A percentile compares a stretch with the other conserved stretches of the same genome.
These are phyloP conservation scores for Camellia granthamiana DNA, from an alignment of 148 eudicot species.

Conservation along the genomic window DNA sequence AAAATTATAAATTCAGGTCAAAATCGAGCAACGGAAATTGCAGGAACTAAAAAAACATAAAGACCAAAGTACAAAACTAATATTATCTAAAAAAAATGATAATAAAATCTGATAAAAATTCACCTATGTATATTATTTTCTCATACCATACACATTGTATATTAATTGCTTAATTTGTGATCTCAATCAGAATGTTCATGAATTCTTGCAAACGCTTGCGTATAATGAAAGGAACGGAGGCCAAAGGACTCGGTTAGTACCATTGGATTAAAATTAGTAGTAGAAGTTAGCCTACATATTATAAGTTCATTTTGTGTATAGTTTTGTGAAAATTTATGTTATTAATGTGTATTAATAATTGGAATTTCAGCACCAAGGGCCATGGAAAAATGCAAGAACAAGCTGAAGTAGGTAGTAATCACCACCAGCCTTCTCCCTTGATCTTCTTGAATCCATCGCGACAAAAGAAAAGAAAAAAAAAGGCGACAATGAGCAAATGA, in stretches of 20 bases:
- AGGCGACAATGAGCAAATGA: slow-evolving; percentile 13
- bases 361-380: slow-evolving; percentile 54
- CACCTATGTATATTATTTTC: too few relatives aligned
- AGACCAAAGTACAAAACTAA: too few relatives aligned
- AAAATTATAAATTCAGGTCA: too few relatives aligned
- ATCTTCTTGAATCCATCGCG: slow-evolving; percentile 29
- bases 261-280: neutral
- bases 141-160: too few relatives aligned
- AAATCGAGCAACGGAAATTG: too few relatives aligned
- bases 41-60: too few relatives aligned
- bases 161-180: neutral
- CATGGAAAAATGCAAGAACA: slow-evolving; percentile 64
- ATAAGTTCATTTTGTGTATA: neutral
- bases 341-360: neutral
- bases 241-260: slow-evolving; percentile 57
- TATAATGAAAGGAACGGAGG: slow-evolving; percentile 64
- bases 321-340: too few relatives aligned
- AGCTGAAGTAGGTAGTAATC: slow-evolving; percentile 20
- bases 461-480: neutral
- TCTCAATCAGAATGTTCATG: slow-evolving; percentile 50
- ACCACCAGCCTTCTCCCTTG: slow-evolving; percentile 43
- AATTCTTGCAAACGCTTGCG: slow-evolving; percentile 61
- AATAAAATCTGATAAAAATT: too few relatives aligned
- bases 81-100: too few relatives aligned
- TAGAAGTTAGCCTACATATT: neutral